phyloP scores from a whole-genome alignment of 768 basidiomycete species.

The Calocera cornea region DNA sequence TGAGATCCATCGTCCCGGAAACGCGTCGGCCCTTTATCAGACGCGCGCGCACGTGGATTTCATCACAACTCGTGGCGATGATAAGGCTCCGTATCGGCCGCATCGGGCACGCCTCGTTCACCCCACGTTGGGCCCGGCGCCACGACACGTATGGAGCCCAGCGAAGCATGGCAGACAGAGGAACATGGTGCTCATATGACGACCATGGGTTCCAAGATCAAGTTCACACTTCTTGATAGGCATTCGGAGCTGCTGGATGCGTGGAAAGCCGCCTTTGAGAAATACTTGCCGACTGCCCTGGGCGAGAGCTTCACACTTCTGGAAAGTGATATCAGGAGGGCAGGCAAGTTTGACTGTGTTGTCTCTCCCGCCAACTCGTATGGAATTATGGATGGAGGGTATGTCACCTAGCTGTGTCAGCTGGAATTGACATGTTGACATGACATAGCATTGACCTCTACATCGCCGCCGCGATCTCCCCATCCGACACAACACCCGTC shows the following conservation, averaged over 20 bases:
- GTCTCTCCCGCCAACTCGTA: constrained; percentile 23
- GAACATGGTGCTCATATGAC: neutral
- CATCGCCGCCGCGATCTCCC: constrained; percentile 15
- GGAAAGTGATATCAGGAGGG: neutral
- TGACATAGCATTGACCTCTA: constrained; percentile 16
- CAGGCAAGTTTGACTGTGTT: constrained; percentile 16
- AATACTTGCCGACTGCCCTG: neutral
- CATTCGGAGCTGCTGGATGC: neutral
- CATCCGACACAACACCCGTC: constrained; percentile 12
- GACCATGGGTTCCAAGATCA: neutral
- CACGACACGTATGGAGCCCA: neutral
- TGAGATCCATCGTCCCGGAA: neutral
- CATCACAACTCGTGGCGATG: neutral
- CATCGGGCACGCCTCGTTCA: neutral
- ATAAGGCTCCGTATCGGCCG: neutral
- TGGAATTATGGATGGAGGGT: constrained; percentile 23
- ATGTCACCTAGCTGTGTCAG: neutral
- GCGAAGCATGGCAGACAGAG: neutral
- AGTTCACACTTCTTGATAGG: neutral
- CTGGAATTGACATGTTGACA: neutral
- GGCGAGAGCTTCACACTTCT: neutral
- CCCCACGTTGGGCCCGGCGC: neutral
- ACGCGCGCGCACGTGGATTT: neutral
- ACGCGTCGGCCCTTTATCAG: neutral
- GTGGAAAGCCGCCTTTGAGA: neutral